Evolutionary conservation across 2,329 filamentous ascomycete genomes (phyloP), one percentile per base, ranked within the genome.

Genomic region (Chaetomium sp.): DNA sequence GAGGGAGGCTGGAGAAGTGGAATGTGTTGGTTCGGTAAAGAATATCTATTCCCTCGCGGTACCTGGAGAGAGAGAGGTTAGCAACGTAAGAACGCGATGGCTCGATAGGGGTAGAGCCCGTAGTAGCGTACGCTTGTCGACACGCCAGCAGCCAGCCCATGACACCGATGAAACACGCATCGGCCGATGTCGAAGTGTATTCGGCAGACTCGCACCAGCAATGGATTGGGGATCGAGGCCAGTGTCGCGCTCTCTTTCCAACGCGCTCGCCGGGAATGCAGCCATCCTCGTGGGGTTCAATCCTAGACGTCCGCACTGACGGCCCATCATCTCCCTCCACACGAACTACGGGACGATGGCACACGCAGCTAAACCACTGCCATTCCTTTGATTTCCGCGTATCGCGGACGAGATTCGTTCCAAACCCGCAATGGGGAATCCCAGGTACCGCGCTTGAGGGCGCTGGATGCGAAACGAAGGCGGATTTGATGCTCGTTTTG

Each of bases 131-230:
- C 31, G 74, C 73, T 38, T 71, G 69, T 51, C 70, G 71, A 49
- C 74, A 74, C 6, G 68, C 60, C 25, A 74, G 54, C 21, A 75
- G 59, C 74, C 73, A 75, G 19, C 73, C 74, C 68, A 74, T 71
- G 27, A 70, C 68, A 4, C 74, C 74, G n/a, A 75, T 64, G 42
- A 68, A 64, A 27, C 60, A 62, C n/a, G 12, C 21, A n/a, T 50
- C 51, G 47, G 13, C n/a, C 2, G 29, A 16, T 38, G 49, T 33
- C 5, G 38, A 23, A 23, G 16, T 13, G 23, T 29, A 4, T 3
- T 8, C 59, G 8, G 27, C 10, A 3, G 25, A 31, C 27, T 61
- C 51, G 27, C 59, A 61, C 2, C 12, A 19, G 10, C 59, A 61
- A n/a, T 35, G 21, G 10, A 25, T 10, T 5, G n/a, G 23, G 3